Conservation (phyloP, 495 filamentous ascomycete genomes). For the Friedmanniomyces endolithicus region DNA sequence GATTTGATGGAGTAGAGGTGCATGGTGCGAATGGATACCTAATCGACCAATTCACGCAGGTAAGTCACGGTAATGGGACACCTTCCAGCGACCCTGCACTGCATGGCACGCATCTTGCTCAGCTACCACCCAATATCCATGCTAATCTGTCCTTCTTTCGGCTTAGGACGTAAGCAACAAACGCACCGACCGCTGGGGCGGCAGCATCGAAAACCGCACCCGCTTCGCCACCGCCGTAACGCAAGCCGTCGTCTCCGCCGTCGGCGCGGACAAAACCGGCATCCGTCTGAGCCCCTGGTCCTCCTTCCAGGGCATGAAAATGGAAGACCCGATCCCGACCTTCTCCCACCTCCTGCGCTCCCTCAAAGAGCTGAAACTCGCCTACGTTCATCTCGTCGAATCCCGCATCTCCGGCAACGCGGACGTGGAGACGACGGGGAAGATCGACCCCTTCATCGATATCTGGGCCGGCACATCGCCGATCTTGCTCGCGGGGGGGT, state of each 20-base stretch:
- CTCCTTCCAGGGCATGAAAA: constrained; percentile 55
- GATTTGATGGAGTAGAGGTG: constrained; percentile 68
- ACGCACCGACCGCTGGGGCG: constrained; percentile 55
- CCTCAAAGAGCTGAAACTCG: constrained; percentile 44
- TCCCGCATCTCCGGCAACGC: constrained; percentile 37
- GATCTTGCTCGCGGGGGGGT: constrained; percentile 54
- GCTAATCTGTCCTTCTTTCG: no score
- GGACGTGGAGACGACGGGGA: constrained; percentile 34
- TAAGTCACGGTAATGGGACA: no score
- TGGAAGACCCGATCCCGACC: constrained; percentile 50
- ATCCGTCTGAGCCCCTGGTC: constrained; percentile 55
- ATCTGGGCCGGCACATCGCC: constrained; percentile 38
- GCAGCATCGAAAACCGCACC: constrained; percentile 58
- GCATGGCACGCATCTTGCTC: no score
- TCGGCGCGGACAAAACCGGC: constrained; percentile 50
- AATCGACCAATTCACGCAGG: constrained; percentile 59
- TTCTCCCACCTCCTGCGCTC: constrained; percentile 46
- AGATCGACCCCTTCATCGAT: constrained; percentile 42
- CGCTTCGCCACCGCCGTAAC: constrained; percentile 54
- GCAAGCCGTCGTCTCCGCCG: constrained; percentile 47
- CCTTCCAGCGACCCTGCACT: no score
- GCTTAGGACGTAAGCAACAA: constrained; percentile 41
- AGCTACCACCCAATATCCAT: no score
- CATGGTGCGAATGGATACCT: constrained; percentile 66
- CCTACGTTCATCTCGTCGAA: constrained; percentile 56